These are phyloP conservation scores for Cladosporium sp. DNA, from an alignment of 2,329 filamentous ascomycete genomes.

Conservation along the genomic window DNA sequence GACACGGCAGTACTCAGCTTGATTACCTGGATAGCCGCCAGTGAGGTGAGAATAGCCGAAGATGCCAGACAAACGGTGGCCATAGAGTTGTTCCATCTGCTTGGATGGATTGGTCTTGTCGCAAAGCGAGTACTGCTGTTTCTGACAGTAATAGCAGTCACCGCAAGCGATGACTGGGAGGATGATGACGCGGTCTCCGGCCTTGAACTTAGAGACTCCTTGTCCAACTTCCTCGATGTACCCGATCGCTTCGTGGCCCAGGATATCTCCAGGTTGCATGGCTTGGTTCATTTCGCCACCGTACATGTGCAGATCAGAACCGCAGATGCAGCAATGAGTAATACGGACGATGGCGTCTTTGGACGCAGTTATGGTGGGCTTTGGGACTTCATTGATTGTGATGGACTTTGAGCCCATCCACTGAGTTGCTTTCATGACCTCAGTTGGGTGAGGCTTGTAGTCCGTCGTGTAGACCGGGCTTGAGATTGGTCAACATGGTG, in stretches of 20 bases:
- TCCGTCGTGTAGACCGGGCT: no score
- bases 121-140: constrained; percentile 71
- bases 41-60: constrained; percentile 39
- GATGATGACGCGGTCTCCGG: constrained; percentile 62
- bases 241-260: constrained; percentile 42
- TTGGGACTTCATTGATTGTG: no score
- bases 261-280: constrained; percentile 29
- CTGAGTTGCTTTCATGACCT: no score
- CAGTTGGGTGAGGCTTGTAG: no score
- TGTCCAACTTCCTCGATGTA: constrained; percentile 39
- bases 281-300: constrained; percentile 27
- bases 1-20: constrained; percentile 35
- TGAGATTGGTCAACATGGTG: no score
- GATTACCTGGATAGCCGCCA: constrained; percentile 34
- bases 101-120: constrained; percentile 71
- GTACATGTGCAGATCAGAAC: constrained; percentile 33
- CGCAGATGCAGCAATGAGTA: constrained; percentile 33
- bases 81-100: constrained; percentile 67
- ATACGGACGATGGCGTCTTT: constrained; percentile 33
- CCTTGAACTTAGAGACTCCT: constrained; percentile 35
- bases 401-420: no score
- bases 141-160: constrained; percentile 68
- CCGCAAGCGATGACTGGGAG: constrained; percentile 72
- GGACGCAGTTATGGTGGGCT: constrained; percentile 29
- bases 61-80: constrained; percentile 62